Base-by-base conservation (phyloP, 768 basidiomycete genomes). In the Tremella fuciformis region DNA sequence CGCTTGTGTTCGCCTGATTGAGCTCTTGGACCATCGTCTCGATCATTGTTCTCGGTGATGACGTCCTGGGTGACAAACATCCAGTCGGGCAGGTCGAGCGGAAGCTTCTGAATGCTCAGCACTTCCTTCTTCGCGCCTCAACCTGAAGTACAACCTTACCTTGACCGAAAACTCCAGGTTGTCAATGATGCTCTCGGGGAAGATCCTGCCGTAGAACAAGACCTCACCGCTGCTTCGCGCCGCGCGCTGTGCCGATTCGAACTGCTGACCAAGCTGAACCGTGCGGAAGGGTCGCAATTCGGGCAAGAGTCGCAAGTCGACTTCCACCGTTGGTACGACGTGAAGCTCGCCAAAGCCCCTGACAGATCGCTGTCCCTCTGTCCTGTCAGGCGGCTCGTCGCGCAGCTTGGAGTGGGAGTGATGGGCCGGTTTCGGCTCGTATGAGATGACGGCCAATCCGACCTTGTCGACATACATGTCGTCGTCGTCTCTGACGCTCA, bases 161-260 rank as follows among this genome's bases (percentile, higher is more conserved):
- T 59, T 48, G 13, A 29, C 24, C 2, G 47, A 59, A 13, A 57
- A 70, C 11, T 37, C 56, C 3, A 58, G 25, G 57, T 66, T 53
- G 21, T 44, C 29, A 19, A 53, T 15, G 7, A 70, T 60, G 40
- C 49, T 64, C 53, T 63, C 60, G n/a, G 59, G 50, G 46, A 70
- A 70, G 2, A 70, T 58, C 47, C 65, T 64, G 1, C 60, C 68
- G 51, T 57, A 66, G 53, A 58, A 70, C 25, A 70, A 52, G 2
- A 63, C 49, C 50, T 70, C 68, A 13, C 57, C 53, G 26, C 53
- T 58, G 19, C 13, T 42, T 46, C 51, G 38, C 1, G 56, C 55
- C 16, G 41, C 16, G 11, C 37, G 18, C 19, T 42, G 11, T 1
- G 62, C 57, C 2, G 9, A 25, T 41, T 55, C 53, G 29, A 53